Evolutionary conservation across 192 early-diverging fungal species (phyloP).

Genomic region (Lobosporangium transversale): DNA sequence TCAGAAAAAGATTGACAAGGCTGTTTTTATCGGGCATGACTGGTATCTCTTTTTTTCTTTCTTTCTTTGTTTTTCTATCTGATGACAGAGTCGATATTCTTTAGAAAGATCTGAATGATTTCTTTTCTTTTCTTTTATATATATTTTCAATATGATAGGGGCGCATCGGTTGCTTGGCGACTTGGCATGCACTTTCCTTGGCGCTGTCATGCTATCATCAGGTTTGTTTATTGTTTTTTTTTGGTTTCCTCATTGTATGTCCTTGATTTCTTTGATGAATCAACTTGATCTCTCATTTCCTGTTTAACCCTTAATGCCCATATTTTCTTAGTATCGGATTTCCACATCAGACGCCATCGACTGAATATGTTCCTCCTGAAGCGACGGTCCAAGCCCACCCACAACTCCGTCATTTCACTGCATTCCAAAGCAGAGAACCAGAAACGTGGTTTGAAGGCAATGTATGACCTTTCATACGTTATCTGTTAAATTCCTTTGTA

Average conservation of each 20-base stretch:
- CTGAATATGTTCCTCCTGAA: not conserved
- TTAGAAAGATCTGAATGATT: too few species aligned
- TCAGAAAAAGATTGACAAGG: slow-evolving; percentile 58
- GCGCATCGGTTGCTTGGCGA: slow-evolving; percentile 65
- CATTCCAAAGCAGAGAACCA: not conserved
- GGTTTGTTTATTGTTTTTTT: slow-evolving; percentile 4
- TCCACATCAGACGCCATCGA: not conserved
- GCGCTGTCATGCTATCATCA: slow-evolving; percentile 60
- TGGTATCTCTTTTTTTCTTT: slow-evolving; percentile 53
- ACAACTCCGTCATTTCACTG: slow-evolving; percentile 4
- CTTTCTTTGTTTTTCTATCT: too few species aligned
- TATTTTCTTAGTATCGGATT: slow-evolving; percentile 7
- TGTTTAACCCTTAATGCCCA: too few species aligned
- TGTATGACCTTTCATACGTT: not conserved
- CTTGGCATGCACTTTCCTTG: slow-evolving; percentile 67
- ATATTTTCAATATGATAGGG: too few species aligned
- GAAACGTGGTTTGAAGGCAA: slow-evolving; percentile 12
- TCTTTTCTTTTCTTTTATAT: slow-evolving; percentile 6
- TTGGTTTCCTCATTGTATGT: not conserved
- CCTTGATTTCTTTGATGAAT: not conserved
- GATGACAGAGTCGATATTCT: too few species aligned
- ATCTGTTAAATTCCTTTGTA: not conserved
- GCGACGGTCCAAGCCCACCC: not conserved
- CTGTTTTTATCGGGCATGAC: slow-evolving; percentile 73
- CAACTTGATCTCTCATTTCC: not conserved